These are phyloP conservation scores for Eucalyptus marginata DNA, from an alignment of 345 rosid genomes.

Conservation along the genomic window DNA sequence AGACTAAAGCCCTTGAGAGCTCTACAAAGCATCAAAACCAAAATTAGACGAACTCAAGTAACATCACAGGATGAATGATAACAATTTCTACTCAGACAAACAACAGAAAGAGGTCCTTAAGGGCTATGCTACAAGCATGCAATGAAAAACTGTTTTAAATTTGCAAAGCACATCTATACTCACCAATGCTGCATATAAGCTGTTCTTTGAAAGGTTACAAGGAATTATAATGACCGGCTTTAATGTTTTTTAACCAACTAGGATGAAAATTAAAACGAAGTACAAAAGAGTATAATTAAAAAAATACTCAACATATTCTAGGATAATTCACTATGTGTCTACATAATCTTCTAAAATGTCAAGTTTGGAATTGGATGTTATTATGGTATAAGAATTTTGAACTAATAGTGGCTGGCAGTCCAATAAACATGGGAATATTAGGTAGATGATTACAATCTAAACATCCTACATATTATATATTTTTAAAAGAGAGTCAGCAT, in stretches of 20 bases:
- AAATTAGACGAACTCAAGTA: background rate
- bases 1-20: constrained; percentile 38
- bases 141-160: background rate
- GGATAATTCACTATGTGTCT: background rate
- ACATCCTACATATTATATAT: background rate
- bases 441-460: background rate
- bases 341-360: background rate
- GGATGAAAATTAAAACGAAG: background rate
- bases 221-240: background rate
- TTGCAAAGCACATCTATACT: background rate
- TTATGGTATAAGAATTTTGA: background rate
- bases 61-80: background rate
- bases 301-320: background rate
- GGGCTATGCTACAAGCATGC: background rate
- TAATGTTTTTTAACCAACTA: background rate
- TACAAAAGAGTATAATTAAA: background rate
- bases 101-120: background rate
- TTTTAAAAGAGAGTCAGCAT: background rate
- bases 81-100: background rate
- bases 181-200: background rate
- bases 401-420: background rate
- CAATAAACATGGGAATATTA: background rate
- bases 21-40: constrained; percentile 5
- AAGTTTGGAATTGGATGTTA: background rate
- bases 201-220: background rate